Percentiles rank a stretch among this genome's conserved stretches.
Evolutionary conservation across 441 rosid genomes (phyloP).

Genomic region (Hura crepitans): DNA sequence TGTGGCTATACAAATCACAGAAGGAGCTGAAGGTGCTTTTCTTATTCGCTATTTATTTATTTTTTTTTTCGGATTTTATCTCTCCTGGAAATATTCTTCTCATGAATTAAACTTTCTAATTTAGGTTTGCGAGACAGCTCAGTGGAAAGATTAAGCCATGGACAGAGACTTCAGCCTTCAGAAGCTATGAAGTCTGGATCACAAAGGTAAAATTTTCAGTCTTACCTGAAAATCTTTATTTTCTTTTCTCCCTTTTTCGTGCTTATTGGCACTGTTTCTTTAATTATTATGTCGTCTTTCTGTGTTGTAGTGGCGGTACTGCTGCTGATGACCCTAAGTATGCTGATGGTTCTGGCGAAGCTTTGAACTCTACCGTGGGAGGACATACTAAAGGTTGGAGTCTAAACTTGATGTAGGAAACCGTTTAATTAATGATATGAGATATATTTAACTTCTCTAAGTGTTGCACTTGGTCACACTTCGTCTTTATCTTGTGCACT

Average conservation of each 20-base stretch:
- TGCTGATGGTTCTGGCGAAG: conserved; percentile 28
- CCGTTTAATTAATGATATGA: not conserved
- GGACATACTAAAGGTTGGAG: conserved; percentile 38
- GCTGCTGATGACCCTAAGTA: too few relatives aligned
- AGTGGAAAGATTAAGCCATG: conserved; percentile 31
- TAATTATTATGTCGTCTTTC: conserved; percentile 17
- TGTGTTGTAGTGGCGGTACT: conserved; percentile 35
- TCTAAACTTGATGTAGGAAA: conserved; percentile 1
- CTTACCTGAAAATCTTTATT: too few relatives aligned
- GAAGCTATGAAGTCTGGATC: conserved; percentile 32
- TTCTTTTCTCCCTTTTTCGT: too few relatives aligned
- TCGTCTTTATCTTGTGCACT: conserved; percentile 32
- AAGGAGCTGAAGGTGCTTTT: conserved; percentile 38
- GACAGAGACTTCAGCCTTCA: conserved; percentile 35
- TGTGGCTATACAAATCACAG: conserved; percentile 29
- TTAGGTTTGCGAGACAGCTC: conserved; percentile 30
- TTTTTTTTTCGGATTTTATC: not conserved
- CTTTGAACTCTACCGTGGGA: conserved; percentile 22
- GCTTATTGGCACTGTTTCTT: not conserved
- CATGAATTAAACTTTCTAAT: conserved; percentile 18
- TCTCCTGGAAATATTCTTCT: not conserved
- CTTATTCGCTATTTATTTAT: conserved; percentile 11
- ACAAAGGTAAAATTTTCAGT: conserved; percentile 36
- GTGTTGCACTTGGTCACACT: conserved; percentile 5
- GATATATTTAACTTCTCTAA: not conserved